Base-by-base conservation (phyloP, 306 rosid genomes). In the Arachis hypogaea region DNA sequence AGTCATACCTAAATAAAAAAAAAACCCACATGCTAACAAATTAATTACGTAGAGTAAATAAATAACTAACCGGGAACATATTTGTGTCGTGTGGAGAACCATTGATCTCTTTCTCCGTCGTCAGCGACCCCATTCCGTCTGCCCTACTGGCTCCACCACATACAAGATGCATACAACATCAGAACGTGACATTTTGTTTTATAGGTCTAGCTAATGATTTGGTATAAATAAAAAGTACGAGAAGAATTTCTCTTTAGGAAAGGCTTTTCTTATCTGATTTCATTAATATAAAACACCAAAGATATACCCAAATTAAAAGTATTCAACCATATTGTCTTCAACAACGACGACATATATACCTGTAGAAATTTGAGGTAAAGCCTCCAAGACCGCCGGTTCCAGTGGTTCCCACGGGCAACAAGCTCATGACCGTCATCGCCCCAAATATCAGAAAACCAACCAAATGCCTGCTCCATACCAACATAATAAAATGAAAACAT, bases 401-500 rank as follows among this genome's bases (percentile, higher is more conserved):
- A 29, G 51, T 68, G 52, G 80, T 47, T 77, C 63, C 71, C 71
- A 60, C 84, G 79, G 61, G 75, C 55, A 51, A 76, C 50, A 51
- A 76, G 73, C 88, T 93, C 86, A 84, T 18, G 80, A 77, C 78
- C 71, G 81, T 71, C 33, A 91, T 44, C 66, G 79, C 88, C 43
- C 63, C 82, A n/a, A 94, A 89, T 61, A 94, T 78, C 36, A 91
- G 54, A 78, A 94, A 94, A 3, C 97, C 96, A 44, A 79, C 79
- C 43, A 94, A 78, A 73, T 89, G 98, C 75, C 98, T 93, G 80
- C 77, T 41, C 63, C 16, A 1, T 9, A 52, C 28, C 28, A 22
- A 22, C 28, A 40, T 11, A 45, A 47, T 9, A 11, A 9, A 9
- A 40, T 51, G 57, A 28, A 9, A 64, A 46, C 10, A 42, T 29